A percentile compares a stretch with the other conserved stretches of the same genome.
phyloP scores from a whole-genome alignment of 371 early-diverging fungal species.

The Mortierella sp. region DNA sequence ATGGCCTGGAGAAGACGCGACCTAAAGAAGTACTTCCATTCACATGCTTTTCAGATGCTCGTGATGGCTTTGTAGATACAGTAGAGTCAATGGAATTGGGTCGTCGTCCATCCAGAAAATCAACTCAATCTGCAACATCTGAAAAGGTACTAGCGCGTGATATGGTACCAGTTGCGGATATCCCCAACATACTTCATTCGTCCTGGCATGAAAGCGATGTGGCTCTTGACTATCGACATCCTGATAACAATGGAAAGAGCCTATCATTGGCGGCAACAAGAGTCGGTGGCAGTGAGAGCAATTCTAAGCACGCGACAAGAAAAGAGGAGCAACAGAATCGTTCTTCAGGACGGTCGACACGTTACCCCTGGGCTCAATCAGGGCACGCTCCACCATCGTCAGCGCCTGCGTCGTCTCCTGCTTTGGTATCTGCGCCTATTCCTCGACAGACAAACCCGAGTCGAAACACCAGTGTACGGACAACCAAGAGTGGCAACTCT shows the following conservation, averaged over 20 bases:
- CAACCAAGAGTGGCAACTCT: neutral
- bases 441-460: neutral
- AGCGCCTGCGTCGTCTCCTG: neutral
- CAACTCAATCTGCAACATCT: neutral
- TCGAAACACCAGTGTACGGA: neutral
- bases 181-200: neutral
- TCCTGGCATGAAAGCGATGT: neutral
- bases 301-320: neutral
- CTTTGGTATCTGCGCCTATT: neutral
- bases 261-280: neutral
- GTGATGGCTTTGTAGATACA: neutral
- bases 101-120: conserved; percentile 8
- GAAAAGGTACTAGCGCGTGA: neutral
- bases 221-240: neutral
- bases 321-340: neutral
- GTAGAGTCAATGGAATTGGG: neutral
- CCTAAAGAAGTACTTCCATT: neutral
- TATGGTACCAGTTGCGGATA: neutral
- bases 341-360: neutral
- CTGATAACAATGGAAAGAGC: neutral
- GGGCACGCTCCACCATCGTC: neutral
- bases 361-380: conserved; percentile 5
- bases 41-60: neutral
- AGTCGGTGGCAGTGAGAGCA: neutral
- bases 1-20: neutral